Conservation (phyloP, 2,329 filamentous ascomycete genomes). For the Phaeophleospora eucalypticola region DNA sequence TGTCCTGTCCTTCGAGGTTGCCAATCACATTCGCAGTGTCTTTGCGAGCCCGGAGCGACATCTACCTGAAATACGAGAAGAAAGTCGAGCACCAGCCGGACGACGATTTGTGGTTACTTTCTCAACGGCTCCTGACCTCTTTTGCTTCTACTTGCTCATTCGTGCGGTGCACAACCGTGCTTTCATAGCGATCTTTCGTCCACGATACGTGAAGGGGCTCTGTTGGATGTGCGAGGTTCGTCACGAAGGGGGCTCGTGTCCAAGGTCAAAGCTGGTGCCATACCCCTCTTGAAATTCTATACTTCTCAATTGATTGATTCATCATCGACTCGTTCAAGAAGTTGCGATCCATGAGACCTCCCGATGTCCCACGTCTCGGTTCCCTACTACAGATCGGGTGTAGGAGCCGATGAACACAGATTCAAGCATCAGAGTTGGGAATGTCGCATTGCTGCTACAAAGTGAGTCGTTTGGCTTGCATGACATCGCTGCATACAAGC, state of each 20-base stretch:
- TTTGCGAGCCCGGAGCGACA: not conserved
- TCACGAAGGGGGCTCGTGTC: not conserved
- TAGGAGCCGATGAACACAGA: too few species aligned
- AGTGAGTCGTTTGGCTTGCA: too few species aligned
- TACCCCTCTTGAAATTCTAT: not conserved
- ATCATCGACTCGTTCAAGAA: not conserved
- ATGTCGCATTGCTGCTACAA: too few species aligned
- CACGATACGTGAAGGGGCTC: not conserved
- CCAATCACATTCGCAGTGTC: not conserved
- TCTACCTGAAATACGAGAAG: not conserved
- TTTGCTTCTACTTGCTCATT: not conserved
- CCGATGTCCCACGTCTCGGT: too few species aligned
- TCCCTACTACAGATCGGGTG: too few species aligned
- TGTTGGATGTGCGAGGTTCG: not conserved
- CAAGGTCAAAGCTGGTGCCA: not conserved
- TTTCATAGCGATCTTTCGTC: not conserved
- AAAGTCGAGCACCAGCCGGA: not conserved
- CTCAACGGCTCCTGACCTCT: not conserved
- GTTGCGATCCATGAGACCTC: too few species aligned
- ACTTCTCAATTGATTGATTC: not conserved
- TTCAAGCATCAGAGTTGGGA: too few species aligned
- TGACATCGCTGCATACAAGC: too few species aligned
- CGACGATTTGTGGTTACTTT: not conserved
- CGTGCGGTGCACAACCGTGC: not conserved
- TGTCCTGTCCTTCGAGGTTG: not conserved